Evolutionary conservation across 2,329 filamentous ascomycete genomes (phyloP), one percentile per base, ranked within the genome.

Genomic region (Monosporascus sp.): DNA sequence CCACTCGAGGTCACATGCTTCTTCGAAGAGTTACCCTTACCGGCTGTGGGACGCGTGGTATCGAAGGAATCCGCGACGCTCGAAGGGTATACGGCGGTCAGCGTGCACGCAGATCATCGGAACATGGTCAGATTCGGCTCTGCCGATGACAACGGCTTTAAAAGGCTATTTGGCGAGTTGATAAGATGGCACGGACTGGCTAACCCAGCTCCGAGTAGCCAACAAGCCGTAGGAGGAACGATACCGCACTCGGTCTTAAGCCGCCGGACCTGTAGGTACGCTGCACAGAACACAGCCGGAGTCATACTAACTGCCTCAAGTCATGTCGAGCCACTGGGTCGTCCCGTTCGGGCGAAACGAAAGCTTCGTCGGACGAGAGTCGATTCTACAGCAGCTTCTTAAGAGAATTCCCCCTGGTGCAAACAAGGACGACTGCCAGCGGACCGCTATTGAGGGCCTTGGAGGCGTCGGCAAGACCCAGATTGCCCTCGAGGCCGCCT

Each of bases 391-490:
- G 24, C 24, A 26, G 24, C 24, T 26, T 26, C 24, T 26, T 6
- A 6, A 26, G 24, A 26, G 24, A 26, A 26, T 26, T 26, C 24
- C 24, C 24, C 24, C 24, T 3, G 24, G 24, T 6, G 7, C 24
- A 6, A 26, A 26, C 2, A 38, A 56, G 17, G 22, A 64, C 14
- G 50, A 58, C 53, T 68, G 62, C 56, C 66, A 62, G 44, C 57
- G 57, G 35, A 63, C 55, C 4, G 63, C 58, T 2, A 49, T 70
- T 6, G 52, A 63, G 3, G 70, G 70, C 2, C 63, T 71, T 1
- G 68, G 69, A 3, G 70, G 70, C 0, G 58, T 72, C 2, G 68
- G 71, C 0, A 74, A 75, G 60, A 73, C 71, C 1, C 69, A 74
- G 50, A 63, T 74, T 17, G 71, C 69, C 1, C 58, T 74, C 7